Base-by-base conservation (phyloP, 2,329 filamentous ascomycete genomes). In the Capronia epimyces region DNA sequence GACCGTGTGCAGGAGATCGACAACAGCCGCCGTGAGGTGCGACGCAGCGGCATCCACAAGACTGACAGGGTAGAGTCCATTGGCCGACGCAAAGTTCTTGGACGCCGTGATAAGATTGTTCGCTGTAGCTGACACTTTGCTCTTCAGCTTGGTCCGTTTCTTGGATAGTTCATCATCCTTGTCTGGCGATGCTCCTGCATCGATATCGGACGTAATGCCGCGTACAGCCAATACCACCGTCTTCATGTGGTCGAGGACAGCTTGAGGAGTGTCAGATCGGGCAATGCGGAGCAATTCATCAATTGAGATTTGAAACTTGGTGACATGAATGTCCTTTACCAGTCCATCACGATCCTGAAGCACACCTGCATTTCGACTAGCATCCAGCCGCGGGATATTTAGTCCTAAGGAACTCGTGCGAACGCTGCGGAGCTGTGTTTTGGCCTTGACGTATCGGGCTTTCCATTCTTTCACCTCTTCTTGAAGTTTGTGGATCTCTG, bases 31-130 rank as follows among this genome's bases (percentile, higher is more conserved):
- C 1, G 89, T 88, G 29, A 97, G 76, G 69, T 98, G 89, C 20
- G 88, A 93, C 6, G 91, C 89, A 1, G 93, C 91, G 2, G 91
- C 93, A 67, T 98, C 93, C 18, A 98, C 75, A 2, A 98, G 72
- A 4, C 89, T 95, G n/a, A 98, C 85, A 0, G 93, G 93, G 1
- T 89, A 91, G 25, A 98, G 79, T 24, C 93, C 93, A 16, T 81
- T 83, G 0, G 89, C 84, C 9, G 81, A 79, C 27, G 87, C 84
- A 67, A 93, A 95, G 65, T 95, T 95, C 72, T 94, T 95, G 27
- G 88, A 86, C 1, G 91, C 89, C 2, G 91, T 97, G 63, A 97
- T 96, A 51, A 98, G 76, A 64, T 91, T 93, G 74, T 97, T 97
- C 43, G 93, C 90, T 1, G 91, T 95, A 2, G 86, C 85, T n/a